Conservation (phyloP, 345 rosid genomes). For the Eucalyptus victrix region DNA sequence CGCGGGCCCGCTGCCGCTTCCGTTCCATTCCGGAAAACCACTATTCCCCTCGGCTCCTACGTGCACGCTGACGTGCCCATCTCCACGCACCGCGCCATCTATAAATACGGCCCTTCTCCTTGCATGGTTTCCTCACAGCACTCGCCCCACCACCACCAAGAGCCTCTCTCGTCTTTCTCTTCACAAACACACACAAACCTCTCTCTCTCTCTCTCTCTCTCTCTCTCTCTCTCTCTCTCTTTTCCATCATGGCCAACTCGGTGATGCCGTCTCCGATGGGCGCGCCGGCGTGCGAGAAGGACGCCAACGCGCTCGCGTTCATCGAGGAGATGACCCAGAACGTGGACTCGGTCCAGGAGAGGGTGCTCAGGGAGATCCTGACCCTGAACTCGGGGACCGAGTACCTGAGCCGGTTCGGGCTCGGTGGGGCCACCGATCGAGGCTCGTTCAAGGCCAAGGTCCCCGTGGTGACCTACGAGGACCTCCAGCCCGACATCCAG, state of each 20-base stretch:
- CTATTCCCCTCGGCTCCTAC: neutral
- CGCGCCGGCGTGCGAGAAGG: conserved; percentile 32
- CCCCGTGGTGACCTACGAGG: conserved; percentile 51
- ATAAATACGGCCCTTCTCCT: conserved; percentile 24
- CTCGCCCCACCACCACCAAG: neutral
- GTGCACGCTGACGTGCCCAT: neutral
- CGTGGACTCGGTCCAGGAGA: neutral
- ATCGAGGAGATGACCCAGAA: neutral
- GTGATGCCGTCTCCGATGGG: conserved; percentile 35
- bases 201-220: neutral
- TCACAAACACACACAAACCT: neutral
- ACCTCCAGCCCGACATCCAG: conserved; percentile 67
- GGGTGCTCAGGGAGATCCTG: neutral
- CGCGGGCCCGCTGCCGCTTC: neutral
- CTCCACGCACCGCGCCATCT: neutral
- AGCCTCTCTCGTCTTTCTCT: neutral
- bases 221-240: neutral
- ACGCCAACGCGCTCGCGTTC: neutral
- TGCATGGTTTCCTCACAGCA: neutral
- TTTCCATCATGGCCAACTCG: conserved; percentile 37
- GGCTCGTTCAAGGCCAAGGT: conserved; percentile 48
- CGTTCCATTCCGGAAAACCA: neutral
- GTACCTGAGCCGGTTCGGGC: conserved; percentile 47
- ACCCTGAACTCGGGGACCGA: conserved; percentile 42
- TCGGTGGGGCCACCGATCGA: conserved; percentile 43